A percentile compares a stretch with the other conserved stretches of the same genome.
These are phyloP conservation scores for Talaromyces islandicus DNA, from an alignment of 2,329 filamentous ascomycete genomes.

Conservation along the genomic window DNA sequence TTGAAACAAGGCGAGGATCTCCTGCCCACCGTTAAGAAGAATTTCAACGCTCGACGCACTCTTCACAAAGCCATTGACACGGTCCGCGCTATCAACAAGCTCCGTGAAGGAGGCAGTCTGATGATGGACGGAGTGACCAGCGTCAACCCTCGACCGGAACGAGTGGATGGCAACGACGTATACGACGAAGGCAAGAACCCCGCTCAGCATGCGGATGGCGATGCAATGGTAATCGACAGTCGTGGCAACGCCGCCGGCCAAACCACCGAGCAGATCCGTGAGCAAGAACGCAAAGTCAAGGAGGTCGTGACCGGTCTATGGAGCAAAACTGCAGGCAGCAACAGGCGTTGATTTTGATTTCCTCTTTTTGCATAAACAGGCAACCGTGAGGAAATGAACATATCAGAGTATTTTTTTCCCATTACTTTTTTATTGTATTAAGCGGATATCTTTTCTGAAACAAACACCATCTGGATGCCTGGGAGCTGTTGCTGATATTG, in stretches of 20 bases:
- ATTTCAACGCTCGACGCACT: constrained; percentile 61
- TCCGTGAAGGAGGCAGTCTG: constrained; percentile 55
- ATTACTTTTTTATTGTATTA: neutral
- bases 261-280: constrained; percentile 56
- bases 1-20: constrained; percentile 44
- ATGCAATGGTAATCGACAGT: constrained; percentile 52
- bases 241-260: constrained; percentile 55
- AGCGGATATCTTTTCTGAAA: neutral
- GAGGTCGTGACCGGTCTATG: constrained; percentile 55
- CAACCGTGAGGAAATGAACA: neutral
- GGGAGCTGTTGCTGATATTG: neutral
- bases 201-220: constrained; percentile 14
- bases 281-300: constrained; percentile 55
- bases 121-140: constrained; percentile 59
- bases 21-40: constrained; percentile 62
- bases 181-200: constrained; percentile 27
- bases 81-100: constrained; percentile 62
- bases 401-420: neutral
- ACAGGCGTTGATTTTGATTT: constrained; percentile 13
- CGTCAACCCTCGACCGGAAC: constrained; percentile 48
- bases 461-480: neutral
- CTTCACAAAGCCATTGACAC: constrained; percentile 64
- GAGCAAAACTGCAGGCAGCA: constrained; percentile 27
- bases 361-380: neutral
- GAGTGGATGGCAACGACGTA: constrained; percentile 39